These are phyloP conservation scores for Tardiomyces blankii DNA, from an alignment of 1,139 yeast species.

Conservation along the genomic window DNA sequence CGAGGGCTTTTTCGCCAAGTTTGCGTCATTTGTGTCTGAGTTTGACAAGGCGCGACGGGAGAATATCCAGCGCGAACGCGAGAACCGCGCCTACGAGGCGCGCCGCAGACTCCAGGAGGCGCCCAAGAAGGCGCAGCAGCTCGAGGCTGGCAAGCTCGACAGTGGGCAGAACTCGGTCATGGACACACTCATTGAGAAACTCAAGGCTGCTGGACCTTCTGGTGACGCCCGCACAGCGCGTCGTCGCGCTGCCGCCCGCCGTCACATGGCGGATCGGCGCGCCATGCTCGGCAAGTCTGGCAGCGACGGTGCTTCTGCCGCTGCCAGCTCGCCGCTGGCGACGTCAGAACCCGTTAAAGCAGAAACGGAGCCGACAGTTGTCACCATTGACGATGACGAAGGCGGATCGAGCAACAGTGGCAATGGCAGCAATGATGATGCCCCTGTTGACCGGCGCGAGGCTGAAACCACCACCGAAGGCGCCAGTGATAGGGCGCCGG, in stretches of 20 bases:
- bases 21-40: constrained; percentile 60
- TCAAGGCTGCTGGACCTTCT: constrained; percentile 61
- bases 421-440: too few species aligned
- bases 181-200: constrained; percentile 61
- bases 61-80: constrained; percentile 71
- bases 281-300: neutral
- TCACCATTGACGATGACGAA: neutral
- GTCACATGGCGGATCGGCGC: constrained; percentile 18
- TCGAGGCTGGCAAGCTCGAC: constrained; percentile 14
- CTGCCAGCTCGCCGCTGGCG: neutral
- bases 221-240: constrained; percentile 75
- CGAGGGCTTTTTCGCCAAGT: constrained; percentile 59
- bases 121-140: constrained; percentile 20
- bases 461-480: too few species aligned
- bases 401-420: too few species aligned
- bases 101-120: constrained; percentile 55
- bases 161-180: constrained; percentile 28
- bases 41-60: constrained; percentile 71
- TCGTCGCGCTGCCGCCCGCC: constrained; percentile 66
- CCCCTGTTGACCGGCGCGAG: too few species aligned
- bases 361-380: neutral
- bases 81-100: constrained; percentile 61
- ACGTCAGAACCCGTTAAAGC: neutral
- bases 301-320: constrained; percentile 1
- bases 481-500: too few species aligned